Evolutionary conservation across 768 basidiomycete species (phyloP).

Genomic region (Mycena galopus): DNA sequence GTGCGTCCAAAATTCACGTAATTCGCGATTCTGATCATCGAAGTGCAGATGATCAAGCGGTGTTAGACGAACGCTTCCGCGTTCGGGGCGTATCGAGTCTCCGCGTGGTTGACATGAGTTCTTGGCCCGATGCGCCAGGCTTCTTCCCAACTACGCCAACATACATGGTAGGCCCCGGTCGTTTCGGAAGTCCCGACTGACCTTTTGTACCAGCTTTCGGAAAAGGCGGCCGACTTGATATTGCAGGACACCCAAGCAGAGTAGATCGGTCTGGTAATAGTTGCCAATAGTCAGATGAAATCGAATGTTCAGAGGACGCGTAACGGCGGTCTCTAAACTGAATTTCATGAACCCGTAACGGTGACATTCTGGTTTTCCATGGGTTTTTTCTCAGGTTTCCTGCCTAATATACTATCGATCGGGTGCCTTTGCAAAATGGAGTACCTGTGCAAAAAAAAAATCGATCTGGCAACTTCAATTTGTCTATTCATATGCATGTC

Average conservation of each 20-base stretch:
- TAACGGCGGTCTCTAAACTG: no score
- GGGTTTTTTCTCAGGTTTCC: no score
- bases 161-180: conserved; percentile 18
- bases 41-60: conserved; percentile 7
- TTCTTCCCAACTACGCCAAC: conserved; percentile 19
- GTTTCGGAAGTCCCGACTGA: neutral
- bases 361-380: no score
- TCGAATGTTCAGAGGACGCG: no score
- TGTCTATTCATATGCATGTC: no score
- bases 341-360: no score
- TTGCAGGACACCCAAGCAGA: conserved; percentile 12
- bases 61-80: conserved; percentile 13
- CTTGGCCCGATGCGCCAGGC: conserved; percentile 19
- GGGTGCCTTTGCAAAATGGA: no score
- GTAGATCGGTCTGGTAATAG: neutral
- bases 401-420: no score
- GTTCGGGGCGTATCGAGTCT: conserved; percentile 17
- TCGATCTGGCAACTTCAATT: no score
- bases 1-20: conserved; percentile 11
- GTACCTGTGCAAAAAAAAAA: no score
- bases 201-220: conserved; percentile 21
- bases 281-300: neutral
- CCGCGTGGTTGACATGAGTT: conserved; percentile 22
- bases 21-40: neutral
- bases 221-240: conserved; percentile 17